Base-by-base conservation (phyloP, 768 basidiomycete genomes). In the Pilatotrama ljubarskyi region DNA sequence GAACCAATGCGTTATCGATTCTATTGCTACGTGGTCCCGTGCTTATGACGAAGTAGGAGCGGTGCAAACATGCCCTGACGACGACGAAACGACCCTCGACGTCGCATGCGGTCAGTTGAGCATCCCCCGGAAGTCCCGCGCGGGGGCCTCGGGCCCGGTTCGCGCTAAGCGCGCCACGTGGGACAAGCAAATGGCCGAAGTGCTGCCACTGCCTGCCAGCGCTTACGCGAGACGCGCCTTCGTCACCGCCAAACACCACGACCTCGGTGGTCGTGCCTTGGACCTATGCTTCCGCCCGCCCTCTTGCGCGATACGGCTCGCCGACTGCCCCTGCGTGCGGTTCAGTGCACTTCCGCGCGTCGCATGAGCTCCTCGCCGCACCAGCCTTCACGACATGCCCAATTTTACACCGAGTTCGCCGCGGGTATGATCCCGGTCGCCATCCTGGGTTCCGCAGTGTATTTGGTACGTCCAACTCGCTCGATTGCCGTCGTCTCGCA, bases 361-460 rank as follows among this genome's bases (percentile, higher is more conserved):
- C 60, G 41, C 15, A 20, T 41, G 50, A 56, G 49, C 55, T 51
- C 60, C 49, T 55, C 54, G 47, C 9, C 56, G 29, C 44, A 36
- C 55, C 32, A 56, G 44, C 56, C 71, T 56, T 84, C 81, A 29
- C 74, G 78, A 11, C 88, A 92, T 70, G 82, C 81, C 6, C 75
- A 79, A 64, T 85, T 87, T 80, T 93, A 93, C 72, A 76, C 83
- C 43, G 80, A 84, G 52, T 79, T 86, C 49, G 73, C 88, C 38
- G 91, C 91, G 25, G 83, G 83, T 32, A 92, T 92, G 89, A 74
- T 92, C 49, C 91, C 91, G 9, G 76, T 93, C 53, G 84, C 86
- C 51, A 75, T 93, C 51, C 78, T 93, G 13, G 91, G 90, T 17
- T 91, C 90, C 51, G 88, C 86, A 9, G 81, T 93, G 56, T 93